phyloP scores from a whole-genome alignment of 176 grass and related monocot species.

The Ensete ventricosum region DNA sequence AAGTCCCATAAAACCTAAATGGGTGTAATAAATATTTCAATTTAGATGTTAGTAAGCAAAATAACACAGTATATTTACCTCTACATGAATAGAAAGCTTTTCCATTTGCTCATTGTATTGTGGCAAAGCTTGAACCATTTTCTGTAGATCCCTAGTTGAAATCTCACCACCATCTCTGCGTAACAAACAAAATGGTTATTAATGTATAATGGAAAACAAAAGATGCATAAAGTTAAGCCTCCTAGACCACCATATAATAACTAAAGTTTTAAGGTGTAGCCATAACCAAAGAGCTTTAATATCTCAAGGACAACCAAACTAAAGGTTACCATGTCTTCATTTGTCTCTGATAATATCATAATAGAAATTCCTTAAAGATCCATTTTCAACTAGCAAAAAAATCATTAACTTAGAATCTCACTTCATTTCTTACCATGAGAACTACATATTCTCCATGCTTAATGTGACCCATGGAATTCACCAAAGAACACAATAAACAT shows the following conservation, averaged over 20 bases:
- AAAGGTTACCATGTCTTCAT: not conserved
- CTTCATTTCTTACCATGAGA: not conserved
- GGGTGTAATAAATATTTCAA: conserved; percentile 9
- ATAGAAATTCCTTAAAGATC: not conserved
- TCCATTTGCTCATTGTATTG: conserved; percentile 92
- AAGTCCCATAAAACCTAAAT: not conserved
- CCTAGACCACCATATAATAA: no score
- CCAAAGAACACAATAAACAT: not conserved
- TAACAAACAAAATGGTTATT: not conserved
- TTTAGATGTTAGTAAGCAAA: not conserved
- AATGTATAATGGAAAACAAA: not conserved
- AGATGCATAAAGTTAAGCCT: not conserved
- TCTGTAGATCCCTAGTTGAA: conserved; percentile 88
- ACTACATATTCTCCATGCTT: not conserved
- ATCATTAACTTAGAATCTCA: not conserved
- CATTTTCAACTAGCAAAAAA: not conserved
- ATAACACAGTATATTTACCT: conserved; percentile 30
- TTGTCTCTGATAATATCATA: not conserved
- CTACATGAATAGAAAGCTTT: conserved; percentile 85
- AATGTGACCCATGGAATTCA: not conserved
- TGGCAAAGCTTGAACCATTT: conserved; percentile 91
- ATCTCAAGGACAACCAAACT: not conserved
- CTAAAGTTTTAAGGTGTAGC: no score
- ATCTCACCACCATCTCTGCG: conserved; percentile 82
- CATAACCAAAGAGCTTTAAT: not conserved